Conservation (phyloP, 2,329 filamentous ascomycete genomes). For the Ophiostoma sp. region DNA sequence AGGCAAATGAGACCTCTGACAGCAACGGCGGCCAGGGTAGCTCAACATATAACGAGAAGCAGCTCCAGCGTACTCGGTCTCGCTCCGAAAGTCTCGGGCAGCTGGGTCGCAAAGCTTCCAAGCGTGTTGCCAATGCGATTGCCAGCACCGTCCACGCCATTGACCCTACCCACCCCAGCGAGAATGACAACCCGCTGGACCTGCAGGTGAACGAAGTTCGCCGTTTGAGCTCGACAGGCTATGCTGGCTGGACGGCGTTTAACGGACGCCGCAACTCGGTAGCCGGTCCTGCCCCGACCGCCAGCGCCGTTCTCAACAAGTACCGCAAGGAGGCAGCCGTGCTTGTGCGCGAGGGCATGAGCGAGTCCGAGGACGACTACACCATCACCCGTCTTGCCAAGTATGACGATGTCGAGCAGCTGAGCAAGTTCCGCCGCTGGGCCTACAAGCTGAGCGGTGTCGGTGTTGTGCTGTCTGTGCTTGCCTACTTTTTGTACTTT, state of each 20-base stretch:
- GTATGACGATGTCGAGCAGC: slow-evolving; percentile 42
- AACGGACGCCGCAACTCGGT: background rate
- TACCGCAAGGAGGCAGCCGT: slow-evolving; percentile 29
- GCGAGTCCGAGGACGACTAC: slow-evolving; percentile 9
- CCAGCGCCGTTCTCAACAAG: slow-evolving; percentile 14
- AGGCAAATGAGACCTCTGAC: background rate
- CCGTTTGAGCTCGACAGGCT: background rate
- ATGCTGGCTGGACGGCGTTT: background rate
- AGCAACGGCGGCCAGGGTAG: background rate
- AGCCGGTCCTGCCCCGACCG: background rate
- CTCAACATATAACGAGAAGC: background rate
- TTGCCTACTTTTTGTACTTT: slow-evolving; percentile 45
- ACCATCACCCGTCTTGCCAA: slow-evolving; percentile 40
- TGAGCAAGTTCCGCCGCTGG: slow-evolving; percentile 41
- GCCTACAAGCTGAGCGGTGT: slow-evolving; percentile 38
- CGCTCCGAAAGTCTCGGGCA: background rate
- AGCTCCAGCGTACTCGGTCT: background rate
- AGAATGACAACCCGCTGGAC: slow-evolving; percentile 8
- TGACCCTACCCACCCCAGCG: background rate
- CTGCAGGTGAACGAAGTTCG: slow-evolving; percentile 1
- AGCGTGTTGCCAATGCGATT: background rate
- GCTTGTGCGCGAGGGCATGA: background rate
- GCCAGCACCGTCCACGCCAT: background rate
- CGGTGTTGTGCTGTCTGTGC: slow-evolving; percentile 39
- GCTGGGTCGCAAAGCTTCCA: background rate